Evolutionary conservation across 495 filamentous ascomycete genomes (phyloP).

Genomic region (Parmelia sp.): DNA sequence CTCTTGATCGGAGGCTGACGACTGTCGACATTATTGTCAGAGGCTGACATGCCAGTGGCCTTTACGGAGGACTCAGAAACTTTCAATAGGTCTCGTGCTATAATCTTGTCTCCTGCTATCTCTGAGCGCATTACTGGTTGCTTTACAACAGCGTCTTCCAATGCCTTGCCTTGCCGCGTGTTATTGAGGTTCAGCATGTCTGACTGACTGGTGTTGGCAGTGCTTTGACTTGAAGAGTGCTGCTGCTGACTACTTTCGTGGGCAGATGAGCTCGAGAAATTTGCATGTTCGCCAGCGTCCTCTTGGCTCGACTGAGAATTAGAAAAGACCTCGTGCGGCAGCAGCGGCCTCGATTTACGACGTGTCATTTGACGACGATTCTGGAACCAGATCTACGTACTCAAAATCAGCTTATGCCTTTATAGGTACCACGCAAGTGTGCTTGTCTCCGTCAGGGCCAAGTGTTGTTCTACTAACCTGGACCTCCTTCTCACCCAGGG

Average conservation of each 20-base stretch:
- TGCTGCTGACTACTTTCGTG: constrained; percentile 15
- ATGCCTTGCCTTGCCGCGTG: constrained; percentile 1
- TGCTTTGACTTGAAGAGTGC: constrained; percentile 14
- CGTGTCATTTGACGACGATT: constrained; percentile 92
- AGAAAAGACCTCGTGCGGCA: constrained; percentile 69
- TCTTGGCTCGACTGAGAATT: constrained; percentile 20
- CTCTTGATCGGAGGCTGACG: not conserved
- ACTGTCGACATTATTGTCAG: not conserved
- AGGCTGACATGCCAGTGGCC: not conserved
- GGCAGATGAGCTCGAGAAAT: constrained; percentile 13
- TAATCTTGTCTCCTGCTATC: not conserved
- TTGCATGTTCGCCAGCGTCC: not conserved
- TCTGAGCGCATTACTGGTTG: not conserved
- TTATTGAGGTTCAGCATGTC: not conserved
- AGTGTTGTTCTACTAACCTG: constrained; percentile 60
- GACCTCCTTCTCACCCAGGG: constrained; percentile 93
- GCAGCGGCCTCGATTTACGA: constrained; percentile 79
- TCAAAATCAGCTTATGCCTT: constrained; percentile 2
- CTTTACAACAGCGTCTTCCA: not conserved
- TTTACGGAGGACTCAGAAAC: not conserved
- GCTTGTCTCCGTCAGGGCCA: not conserved
- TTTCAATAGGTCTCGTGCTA: not conserved
- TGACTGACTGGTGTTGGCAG: constrained; percentile 6
- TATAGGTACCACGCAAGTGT: not conserved
- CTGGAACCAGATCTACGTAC: constrained; percentile 92